A percentile compares a stretch with the other conserved stretches of the same genome.
phyloP scores from a whole-genome alignment of 352 stramenopile species.

The Phytophthora quininea region DNA sequence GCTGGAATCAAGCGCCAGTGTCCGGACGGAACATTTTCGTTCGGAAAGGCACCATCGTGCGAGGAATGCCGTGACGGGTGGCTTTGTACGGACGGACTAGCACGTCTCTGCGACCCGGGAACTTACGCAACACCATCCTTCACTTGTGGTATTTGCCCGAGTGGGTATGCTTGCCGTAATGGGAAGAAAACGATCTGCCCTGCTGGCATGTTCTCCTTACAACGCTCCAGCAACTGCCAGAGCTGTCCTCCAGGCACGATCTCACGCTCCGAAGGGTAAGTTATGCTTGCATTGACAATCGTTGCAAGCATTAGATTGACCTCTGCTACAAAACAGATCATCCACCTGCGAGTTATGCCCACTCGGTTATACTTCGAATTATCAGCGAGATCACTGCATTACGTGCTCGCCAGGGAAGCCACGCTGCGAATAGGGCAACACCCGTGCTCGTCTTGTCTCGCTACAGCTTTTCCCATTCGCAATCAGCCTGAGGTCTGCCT shows the following conservation, averaged over 20 bases:
- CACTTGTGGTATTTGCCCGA: slow-evolving; percentile 48
- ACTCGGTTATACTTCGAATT: slow-evolving; percentile 55
- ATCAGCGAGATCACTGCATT: slow-evolving; percentile 60
- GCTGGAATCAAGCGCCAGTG: slow-evolving; percentile 60
- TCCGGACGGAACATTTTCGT: slow-evolving; percentile 57
- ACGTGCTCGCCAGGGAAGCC: slow-evolving; percentile 48
- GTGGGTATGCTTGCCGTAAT: slow-evolving; percentile 64
- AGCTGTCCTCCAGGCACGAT: slow-evolving; percentile 68
- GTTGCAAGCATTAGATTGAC: background rate
- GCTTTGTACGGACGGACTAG: slow-evolving; percentile 65
- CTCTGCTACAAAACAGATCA: slow-evolving; percentile 27
- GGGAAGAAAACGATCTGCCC: slow-evolving; percentile 52
- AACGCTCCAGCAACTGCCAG: slow-evolving; percentile 51
- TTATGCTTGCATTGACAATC: background rate
- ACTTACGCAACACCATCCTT: slow-evolving; percentile 50
- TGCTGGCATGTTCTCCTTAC: slow-evolving; percentile 48
- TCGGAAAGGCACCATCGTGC: slow-evolving; percentile 57
- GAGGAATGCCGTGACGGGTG: slow-evolving; percentile 63
- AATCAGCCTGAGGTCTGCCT: slow-evolving; percentile 26
- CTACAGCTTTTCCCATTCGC: slow-evolving; percentile 35
- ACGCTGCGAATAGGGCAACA: slow-evolving; percentile 49
- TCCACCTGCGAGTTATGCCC: slow-evolving; percentile 49
- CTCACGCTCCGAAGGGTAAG: slow-evolving; percentile 46
- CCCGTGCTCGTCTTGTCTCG: slow-evolving; percentile 49
- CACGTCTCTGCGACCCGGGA: slow-evolving; percentile 56